Base-by-base conservation (phyloP, 139 green algal genomes). In the Asterochloris sp. region DNA sequence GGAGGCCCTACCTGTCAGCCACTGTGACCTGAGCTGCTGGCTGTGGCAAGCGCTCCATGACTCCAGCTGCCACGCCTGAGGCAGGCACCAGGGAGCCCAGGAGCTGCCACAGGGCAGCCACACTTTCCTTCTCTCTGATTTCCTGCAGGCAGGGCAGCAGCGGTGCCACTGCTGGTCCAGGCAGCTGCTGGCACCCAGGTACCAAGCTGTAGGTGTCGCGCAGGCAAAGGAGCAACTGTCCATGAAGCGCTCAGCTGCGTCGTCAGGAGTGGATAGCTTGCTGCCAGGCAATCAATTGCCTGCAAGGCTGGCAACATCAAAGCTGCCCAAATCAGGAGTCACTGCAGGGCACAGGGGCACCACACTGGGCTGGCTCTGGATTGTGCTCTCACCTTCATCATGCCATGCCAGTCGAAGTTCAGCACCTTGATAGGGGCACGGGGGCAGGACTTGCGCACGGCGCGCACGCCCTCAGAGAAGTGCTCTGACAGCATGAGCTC, bases 341-440 rank as follows among this genome's bases (percentile, higher is more conserved):
- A 54, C 38, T 54, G 38, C 38, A 54, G 38, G 2, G 38, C 38
- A 54, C 38, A 54, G 38, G 38, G 38, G 38, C 4, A 54, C 38
- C 38, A 54, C 6, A 6, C 38, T 54, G 38, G 38, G 38, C 38
- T 54, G 38, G 38, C 38, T n/a, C n/a, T n/a, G n/a, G n/a, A n/a
- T n/a, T n/a, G n/a, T 16, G 63, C 16, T 54, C 38, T 54, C 38
- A 54, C 38, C 38, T 95, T 96, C 79, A 96, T 93, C 85, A 94
- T 94, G 77, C 94, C 95, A 85, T 99, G 97, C 97, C 97, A 99
- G 91, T 99, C 97, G 77, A 98, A 97, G 84, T 95, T 96, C 38
- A 92, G 47, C 27, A 96, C 69, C 77, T 81, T 62, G 61, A 73
- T 23, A 11, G 86, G 75, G 17, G 73, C 26, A 26, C 79, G 26